Evolutionary conservation across 1,284 basidiomycete species (phyloP).

Genomic region (Xerocomus cyaneibrunnescens): DNA sequence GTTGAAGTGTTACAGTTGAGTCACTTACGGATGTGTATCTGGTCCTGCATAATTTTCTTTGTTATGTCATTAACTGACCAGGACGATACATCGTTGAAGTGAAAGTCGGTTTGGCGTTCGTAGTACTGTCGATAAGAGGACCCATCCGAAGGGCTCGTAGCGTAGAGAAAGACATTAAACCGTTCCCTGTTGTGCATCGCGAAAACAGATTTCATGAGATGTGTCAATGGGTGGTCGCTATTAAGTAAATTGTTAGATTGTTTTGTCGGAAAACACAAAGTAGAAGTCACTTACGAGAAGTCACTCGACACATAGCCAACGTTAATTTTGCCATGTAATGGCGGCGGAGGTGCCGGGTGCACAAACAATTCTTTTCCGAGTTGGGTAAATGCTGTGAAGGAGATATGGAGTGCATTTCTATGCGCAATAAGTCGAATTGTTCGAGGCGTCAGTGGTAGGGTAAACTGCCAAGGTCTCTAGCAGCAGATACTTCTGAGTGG

Average conservation of each 20-base stretch:
- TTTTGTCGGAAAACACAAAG: background rate
- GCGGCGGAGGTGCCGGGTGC: slow-evolving; percentile 47
- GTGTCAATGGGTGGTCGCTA: slow-evolving; percentile 61
- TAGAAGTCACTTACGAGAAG: slow-evolving; percentile 42
- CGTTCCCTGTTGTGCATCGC: slow-evolving; percentile 46
- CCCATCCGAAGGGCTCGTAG: slow-evolving; percentile 54
- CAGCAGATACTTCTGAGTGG: background rate
- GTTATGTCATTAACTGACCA: slow-evolving; percentile 46
- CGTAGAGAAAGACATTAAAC: slow-evolving; percentile 56
- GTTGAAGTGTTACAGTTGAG: background rate
- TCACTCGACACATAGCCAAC: slow-evolving; percentile 62
- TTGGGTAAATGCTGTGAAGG: slow-evolving; percentile 48
- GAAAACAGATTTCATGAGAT: slow-evolving; percentile 64
- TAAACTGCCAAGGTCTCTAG: slow-evolving; percentile 42
- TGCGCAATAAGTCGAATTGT: slow-evolving; percentile 57
- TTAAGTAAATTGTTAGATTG: background rate
- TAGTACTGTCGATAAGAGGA: slow-evolving; percentile 54
- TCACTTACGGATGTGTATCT: slow-evolving; percentile 52
- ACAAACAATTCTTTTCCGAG: slow-evolving; percentile 23
- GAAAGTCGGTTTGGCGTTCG: slow-evolving; percentile 43
- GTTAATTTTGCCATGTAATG: slow-evolving; percentile 45
- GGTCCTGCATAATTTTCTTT: slow-evolving; percentile 47
- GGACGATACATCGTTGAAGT: slow-evolving; percentile 52
- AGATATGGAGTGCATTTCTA: slow-evolving; percentile 55
- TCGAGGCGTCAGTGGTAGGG: slow-evolving; percentile 51